Base-by-base conservation (phyloP, 176 grass and related monocot genomes). In the Aegilops sharonensis region DNA sequence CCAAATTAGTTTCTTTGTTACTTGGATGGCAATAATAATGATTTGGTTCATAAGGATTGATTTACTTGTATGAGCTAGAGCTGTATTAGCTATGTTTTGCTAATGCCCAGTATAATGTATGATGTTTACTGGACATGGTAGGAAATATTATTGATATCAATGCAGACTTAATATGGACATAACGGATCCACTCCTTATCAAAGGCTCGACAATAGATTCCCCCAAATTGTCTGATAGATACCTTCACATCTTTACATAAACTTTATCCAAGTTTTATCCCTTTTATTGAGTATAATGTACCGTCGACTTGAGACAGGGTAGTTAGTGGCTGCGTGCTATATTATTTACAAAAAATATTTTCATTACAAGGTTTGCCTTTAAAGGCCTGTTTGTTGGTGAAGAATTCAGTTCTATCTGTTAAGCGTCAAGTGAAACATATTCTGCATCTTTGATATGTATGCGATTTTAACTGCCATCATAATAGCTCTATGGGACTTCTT, bases 321-420 rank as follows among this genome's bases (percentile, higher is more conserved):
- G 27, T 34, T 85, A 71, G 75, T 79, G 45, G 24, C 7, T 63
- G 25, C 20, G 18, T 81, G 11, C 52, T 61, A 61, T 81, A 24
- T 35, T 81, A 8, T 65, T 47, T 78, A 34, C 52, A 88, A 37
- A 63, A 2, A 78, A 18, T 57, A 23, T 45, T 74, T 61, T 37
- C 65, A 25, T 42, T 61, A 61, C 80, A 61, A 59, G 23, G 34
- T 50, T 77, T 77, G n/a, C 32, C 64, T 79, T 72, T 76, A 31
- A 39, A 80, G 14, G 81, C 20, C 32, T 72, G 68, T 60, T 40
- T 61, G n/a, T 62, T 74, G n/a, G 23, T 21, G 39, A 39, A 8
- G 15, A 9, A 60, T 72, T 52, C 35, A 43, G 17, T 83, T 42
- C 39, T 74, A 74, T 11, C 23, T 40, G 2, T 43, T 27, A 40